Conservation (phyloP, 2,329 filamentous ascomycete species). For the Penicillium sp. region DNA sequence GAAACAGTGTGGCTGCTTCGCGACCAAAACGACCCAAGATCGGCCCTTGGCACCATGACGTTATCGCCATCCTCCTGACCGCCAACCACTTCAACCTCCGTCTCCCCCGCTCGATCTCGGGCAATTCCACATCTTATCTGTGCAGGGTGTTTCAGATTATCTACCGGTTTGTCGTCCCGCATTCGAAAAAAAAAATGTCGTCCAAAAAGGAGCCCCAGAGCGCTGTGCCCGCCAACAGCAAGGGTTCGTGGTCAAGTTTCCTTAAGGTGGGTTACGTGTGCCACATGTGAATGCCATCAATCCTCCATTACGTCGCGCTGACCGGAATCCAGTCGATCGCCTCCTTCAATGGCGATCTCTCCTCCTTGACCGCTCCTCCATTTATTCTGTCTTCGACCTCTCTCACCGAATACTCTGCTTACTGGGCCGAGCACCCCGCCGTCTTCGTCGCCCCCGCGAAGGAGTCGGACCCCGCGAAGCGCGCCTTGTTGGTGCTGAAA, state of each 20-base stretch:
- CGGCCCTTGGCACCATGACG: conserved; percentile 17
- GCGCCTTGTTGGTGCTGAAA: conserved; percentile 82
- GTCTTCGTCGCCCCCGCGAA: conserved; percentile 78
- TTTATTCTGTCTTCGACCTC: conserved; percentile 79
- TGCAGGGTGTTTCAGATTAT: too few relatives aligned
- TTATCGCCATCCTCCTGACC: conserved; percentile 26
- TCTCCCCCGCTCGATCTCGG: conserved; percentile 8
- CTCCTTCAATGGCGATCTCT: conserved; percentile 78
- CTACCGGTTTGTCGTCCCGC: not conserved
- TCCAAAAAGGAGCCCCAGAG: conserved; percentile 42
- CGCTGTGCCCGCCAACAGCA: conserved; percentile 42
- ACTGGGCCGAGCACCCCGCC: conserved; percentile 75
- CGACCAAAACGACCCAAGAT: not conserved
- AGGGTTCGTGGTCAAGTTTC: conserved; percentile 49
- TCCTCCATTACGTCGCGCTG: conserved; percentile 4
- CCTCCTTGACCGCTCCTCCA: conserved; percentile 74
- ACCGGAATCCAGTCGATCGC: conserved; percentile 59
- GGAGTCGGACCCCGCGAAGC: conserved; percentile 75
- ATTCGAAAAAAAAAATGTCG: conserved; percentile 20
- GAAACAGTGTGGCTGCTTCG: not conserved
- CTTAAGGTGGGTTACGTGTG: conserved; percentile 39
- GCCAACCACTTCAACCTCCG: conserved; percentile 16
- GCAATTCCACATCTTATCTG: too few relatives aligned
- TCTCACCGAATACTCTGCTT: conserved; percentile 75
- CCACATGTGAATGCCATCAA: not conserved